Conservation (phyloP, 306 rosid genomes). For the Albizia julibrissin region DNA sequence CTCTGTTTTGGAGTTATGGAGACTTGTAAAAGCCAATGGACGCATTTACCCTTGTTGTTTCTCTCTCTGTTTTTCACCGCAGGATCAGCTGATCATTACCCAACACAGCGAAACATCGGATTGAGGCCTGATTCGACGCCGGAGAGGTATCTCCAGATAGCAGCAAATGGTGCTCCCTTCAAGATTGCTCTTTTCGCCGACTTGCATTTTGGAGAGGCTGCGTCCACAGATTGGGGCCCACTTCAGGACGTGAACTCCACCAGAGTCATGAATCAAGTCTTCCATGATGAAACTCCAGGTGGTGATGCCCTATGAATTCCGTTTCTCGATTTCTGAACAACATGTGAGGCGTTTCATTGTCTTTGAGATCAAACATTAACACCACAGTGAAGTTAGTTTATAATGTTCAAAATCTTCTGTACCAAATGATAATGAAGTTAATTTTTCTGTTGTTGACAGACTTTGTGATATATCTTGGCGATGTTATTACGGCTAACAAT, state of each 20-base stretch:
- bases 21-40: not conserved
- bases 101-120: not conserved
- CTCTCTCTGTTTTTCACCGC: conserved; percentile 33
- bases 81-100: conserved; percentile 23
- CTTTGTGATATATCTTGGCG: conserved; percentile 86
- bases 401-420: not conserved
- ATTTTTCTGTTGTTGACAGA: conserved; percentile 45
- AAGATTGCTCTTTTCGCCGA: conserved; percentile 72
- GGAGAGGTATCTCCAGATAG: conserved; percentile 38
- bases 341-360: not conserved
- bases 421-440: conserved; percentile 18
- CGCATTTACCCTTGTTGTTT: conserved; percentile 10
- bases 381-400: too few species aligned
- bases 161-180: conserved; percentile 40
- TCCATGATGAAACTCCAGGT: conserved; percentile 47
- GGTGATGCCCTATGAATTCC: not conserved
- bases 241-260: conserved; percentile 64
- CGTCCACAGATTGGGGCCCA: conserved; percentile 75
- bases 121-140: conserved; percentile 9
- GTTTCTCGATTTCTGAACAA: not conserved
- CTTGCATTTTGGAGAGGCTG: conserved; percentile 79
- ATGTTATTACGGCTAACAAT: conserved; percentile 82
- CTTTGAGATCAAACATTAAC: too few species aligned
- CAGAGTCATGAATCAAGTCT: conserved; percentile 56
- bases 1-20: not conserved